Base-by-base conservation (phyloP, 345 rosid genomes). In the Aegle marmelos region DNA sequence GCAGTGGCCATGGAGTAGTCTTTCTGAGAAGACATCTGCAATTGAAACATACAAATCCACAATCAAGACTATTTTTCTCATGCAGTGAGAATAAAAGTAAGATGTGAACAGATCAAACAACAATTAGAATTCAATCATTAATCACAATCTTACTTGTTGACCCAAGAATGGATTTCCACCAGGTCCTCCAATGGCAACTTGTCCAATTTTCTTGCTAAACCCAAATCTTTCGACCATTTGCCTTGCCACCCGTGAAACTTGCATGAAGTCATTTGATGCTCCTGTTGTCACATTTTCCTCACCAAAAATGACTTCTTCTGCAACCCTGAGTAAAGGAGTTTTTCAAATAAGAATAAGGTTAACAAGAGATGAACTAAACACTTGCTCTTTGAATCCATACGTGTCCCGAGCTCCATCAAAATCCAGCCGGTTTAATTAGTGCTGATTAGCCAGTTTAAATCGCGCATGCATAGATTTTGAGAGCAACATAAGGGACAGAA, bases 201-300 rank as follows among this genome's bases (percentile, higher is more conserved):
- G 98, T 48, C 99, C 99, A 54, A 96, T 96, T 89, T 92, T 96
- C 83, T 92, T 96, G 89, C 98, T 93, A 89, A 96, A 92, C 9
- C 98, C 98, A 60, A 92, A 94, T 79, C 99, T 91, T 88, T 96
- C 98, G 16, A 96, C 93, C 99, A 96, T 96, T 85, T 96, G 99
- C 78, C 99, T 90, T n/a, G 99, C 99, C 70, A 96, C 99, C 37
- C 98, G 87, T 24, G 98, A 96, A 50, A 96, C 99, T 90, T 94
- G 97, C 98, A 96, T 94, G 88, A 96, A 94, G 85, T 96, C 98
- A 41, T 89, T 96, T 2, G 99, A 96, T 83, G 99, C 99, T 78
- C 99, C 99, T 0, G 99, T 96, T 21, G 98, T 96, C 80, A 96
- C 99, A 83, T 96, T 96, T 50, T 96, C 97, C 33, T 67, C 53